Conservation (phyloP, 2,329 filamentous ascomycete genomes). For the Colletotrichum shisoi region DNA sequence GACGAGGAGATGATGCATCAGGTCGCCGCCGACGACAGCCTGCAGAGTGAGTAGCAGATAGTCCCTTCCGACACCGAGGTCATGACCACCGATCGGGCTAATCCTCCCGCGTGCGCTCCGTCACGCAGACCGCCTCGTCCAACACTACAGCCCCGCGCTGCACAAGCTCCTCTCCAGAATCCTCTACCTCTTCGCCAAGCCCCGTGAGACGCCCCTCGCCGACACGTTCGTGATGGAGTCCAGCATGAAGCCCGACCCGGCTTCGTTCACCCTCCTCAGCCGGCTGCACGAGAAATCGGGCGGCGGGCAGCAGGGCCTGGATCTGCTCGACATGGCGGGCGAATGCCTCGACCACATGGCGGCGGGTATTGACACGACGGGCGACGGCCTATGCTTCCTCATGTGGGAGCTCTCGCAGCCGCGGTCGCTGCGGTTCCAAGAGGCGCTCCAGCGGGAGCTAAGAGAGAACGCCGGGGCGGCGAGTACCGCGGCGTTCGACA, state of each 20-base stretch:
- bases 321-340: slow-evolving; percentile 65
- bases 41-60: slow-evolving; percentile 63
- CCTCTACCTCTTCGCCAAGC: slow-evolving; percentile 60
- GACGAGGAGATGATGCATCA: slow-evolving; percentile 74
- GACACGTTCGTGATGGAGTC: slow-evolving; percentile 66
- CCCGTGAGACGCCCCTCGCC: slow-evolving; percentile 65
- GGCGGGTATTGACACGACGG: slow-evolving; percentile 75
- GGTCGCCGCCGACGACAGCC: slow-evolving; percentile 71
- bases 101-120: background rate
- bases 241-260: slow-evolving; percentile 55
- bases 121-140: slow-evolving; percentile 63
- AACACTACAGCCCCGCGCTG: slow-evolving; percentile 64
- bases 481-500: slow-evolving; percentile 51
- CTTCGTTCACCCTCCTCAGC: slow-evolving; percentile 65
- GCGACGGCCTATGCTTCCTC: slow-evolving; percentile 73
- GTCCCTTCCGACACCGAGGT: background rate
- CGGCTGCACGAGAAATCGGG: slow-evolving; percentile 62
- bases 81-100: background rate
- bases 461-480: slow-evolving; percentile 49
- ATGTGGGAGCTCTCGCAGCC: slow-evolving; percentile 75
- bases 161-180: slow-evolving; percentile 57
- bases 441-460: slow-evolving; percentile 62
- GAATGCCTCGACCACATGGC: slow-evolving; percentile 77
- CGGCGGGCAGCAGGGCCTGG: slow-evolving; percentile 50
- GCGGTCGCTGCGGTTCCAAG: slow-evolving; percentile 60